Evolutionary conservation across 176 grass and related monocot species (phyloP).

Genomic region (Phoenix dactylifera): DNA sequence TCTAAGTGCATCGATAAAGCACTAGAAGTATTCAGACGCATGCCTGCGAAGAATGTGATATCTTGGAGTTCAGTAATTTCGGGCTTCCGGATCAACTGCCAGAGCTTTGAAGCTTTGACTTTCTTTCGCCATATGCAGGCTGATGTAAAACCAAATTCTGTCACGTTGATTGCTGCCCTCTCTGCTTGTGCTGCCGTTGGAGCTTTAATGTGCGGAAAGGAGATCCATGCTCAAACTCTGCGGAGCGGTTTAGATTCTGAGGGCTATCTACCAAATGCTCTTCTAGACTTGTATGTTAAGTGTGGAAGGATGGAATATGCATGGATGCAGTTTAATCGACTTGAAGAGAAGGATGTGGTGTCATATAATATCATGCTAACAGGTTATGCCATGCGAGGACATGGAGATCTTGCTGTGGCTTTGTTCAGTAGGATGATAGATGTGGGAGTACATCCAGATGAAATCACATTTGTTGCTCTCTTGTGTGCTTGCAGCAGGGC

Average conservation of each 20-base stretch:
- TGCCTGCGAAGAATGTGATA: conserved; percentile 77
- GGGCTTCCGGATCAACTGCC: conserved; percentile 71
- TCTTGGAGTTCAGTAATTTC: conserved; percentile 76
- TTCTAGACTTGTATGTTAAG: conserved; percentile 83
- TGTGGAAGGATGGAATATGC: conserved; percentile 73
- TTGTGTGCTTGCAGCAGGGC: conserved; percentile 76
- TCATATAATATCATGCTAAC: conserved; percentile 91
- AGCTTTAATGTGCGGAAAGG: conserved; percentile 64
- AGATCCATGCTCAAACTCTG: conserved; percentile 80
- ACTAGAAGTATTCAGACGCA: conserved; percentile 64
- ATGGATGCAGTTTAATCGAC: conserved; percentile 55
- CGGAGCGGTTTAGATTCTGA: conserved; percentile 46
- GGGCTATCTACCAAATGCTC: conserved; percentile 64
- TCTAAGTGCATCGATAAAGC: conserved; percentile 69
- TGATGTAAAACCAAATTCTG: conserved; percentile 70
- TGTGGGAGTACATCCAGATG: conserved; percentile 61
- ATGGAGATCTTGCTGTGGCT: conserved; percentile 40
- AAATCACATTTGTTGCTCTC: conserved; percentile 70
- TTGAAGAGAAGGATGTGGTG: conserved; percentile 56
- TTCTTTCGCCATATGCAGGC: conserved; percentile 74
- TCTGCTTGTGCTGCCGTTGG: conserved; percentile 67
- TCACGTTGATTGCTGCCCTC: conserved; percentile 63
- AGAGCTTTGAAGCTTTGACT: conserved; percentile 70
- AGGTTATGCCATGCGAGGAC: conserved; percentile 57
- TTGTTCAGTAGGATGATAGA: conserved; percentile 66